Conservation (phyloP, 2,329 filamentous ascomycete species). For the Calycina marina region DNA sequence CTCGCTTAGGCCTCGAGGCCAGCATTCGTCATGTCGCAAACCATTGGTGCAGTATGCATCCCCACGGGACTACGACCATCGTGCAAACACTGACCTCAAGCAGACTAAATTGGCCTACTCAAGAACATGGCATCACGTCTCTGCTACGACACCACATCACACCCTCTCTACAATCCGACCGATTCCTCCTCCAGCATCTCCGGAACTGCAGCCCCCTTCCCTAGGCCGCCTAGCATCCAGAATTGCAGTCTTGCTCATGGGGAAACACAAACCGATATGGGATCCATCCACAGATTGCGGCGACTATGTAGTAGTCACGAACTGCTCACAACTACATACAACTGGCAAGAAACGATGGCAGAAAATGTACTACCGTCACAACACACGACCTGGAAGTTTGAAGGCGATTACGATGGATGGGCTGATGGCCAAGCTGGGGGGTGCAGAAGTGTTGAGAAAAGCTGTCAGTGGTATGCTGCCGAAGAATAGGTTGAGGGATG, state of each 20-base stretch:
- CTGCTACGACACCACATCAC: slow-evolving; percentile 51
- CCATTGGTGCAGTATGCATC: slow-evolving; percentile 52
- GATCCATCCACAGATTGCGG: slow-evolving; percentile 97
- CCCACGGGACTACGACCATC: slow-evolving; percentile 1
- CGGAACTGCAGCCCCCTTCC: slow-evolving; percentile 49
- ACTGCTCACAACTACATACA: slow-evolving; percentile 72
- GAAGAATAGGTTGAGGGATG: slow-evolving; percentile 85
- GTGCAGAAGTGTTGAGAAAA: slow-evolving; percentile 76
- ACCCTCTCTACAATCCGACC: slow-evolving; percentile 36
- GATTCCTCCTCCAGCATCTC: slow-evolving; percentile 22
- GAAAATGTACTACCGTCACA: slow-evolving; percentile 94
- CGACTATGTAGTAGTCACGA: slow-evolving; percentile 92
- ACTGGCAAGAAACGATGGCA: slow-evolving; percentile 88
- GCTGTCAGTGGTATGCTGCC: slow-evolving; percentile 96
- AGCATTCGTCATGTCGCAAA: slow-evolving; percentile 53
- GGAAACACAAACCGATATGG: slow-evolving; percentile 97
- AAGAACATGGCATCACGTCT: slow-evolving; percentile 82
- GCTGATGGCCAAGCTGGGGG: slow-evolving; percentile 88
- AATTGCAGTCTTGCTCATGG: slow-evolving; percentile 83
- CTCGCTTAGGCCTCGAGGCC: slow-evolving; percentile 15
- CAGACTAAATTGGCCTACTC: slow-evolving; percentile 95
- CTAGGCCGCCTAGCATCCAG: slow-evolving; percentile 79
- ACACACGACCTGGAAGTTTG: slow-evolving; percentile 74
- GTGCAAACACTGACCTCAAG: slow-evolving; percentile 2
- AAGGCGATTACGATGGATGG: slow-evolving; percentile 87